Base-by-base conservation (phyloP, 2,329 filamentous ascomycete species). In the Diaporthe humulicola region DNA sequence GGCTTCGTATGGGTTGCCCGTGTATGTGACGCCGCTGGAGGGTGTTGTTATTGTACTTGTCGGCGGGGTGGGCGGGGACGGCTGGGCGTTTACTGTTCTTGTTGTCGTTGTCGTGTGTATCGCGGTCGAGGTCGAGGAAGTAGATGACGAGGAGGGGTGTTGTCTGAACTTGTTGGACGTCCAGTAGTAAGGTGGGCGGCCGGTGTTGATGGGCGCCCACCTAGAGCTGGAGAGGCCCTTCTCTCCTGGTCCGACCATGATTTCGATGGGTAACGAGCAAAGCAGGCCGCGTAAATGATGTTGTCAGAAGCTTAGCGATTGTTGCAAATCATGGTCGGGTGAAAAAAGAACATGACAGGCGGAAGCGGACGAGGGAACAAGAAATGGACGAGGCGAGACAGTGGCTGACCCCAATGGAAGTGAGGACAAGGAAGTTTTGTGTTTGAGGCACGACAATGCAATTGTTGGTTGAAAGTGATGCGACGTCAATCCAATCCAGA, bases 161-260 rank as follows among this genome's bases (percentile, higher is more conserved):
- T 60, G 60, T 48, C 38, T 73, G 33, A 73, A 75, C 58, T 17
- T 72, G 36, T 64, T 72, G 45, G 70, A 72, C 14, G 70, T 64
- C 57, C 57, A 64, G 64, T 75, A 70, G 33, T 75, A 72, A 2
- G 69, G 69, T 45, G 69, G 69, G 12, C 58, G 50, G 4, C 73
- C 73, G 12, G 69, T 74, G 58, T 72, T 74, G 57, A 75, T 61
- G 40, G 75, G 73, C 5, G 75, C 75, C 75, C 75, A 76, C 28
- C 70, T 50, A 4, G 75, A 76, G 70, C 38, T 71, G 64, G 64
- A 60, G 40, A 76, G 73, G 17, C 75, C 75, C 30, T 54, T 74
- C 9, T 76, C 72, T 17, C 54, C 72, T 28, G 48, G 48, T 2
- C 64, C 33, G 33, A 50, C 64, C 64, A 69, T 69, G 48, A 10